Base-by-base conservation (phyloP, 306 rosid genomes). In the Lathyrus oleraceus region DNA sequence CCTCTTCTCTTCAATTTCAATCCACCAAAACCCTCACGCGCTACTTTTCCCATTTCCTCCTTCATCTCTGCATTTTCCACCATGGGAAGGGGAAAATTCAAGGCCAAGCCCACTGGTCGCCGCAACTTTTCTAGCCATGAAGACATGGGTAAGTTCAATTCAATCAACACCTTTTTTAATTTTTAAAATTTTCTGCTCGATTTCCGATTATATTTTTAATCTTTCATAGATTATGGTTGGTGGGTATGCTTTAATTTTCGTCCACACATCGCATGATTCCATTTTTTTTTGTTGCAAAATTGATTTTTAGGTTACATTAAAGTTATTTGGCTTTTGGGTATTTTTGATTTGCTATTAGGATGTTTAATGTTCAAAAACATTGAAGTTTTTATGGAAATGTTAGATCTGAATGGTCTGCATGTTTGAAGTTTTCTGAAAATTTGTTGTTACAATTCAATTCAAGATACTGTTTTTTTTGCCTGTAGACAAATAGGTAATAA, bases 1-100 rank as follows among this genome's bases (percentile, higher is more conserved):
- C 17, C 2, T 51, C 27, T 54, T 15, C 19, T 51, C 12, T 6
- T 58, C 45, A 43, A 58, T 28, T 57, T 70, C 58, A 40, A 69
- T 70, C 47, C 48, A 12, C 14, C 28, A 5, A 53, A 35, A 35
- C 39, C 39, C 39, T 35, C 39, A 1, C 39, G 7, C 39, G 39
- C 39, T 7, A 35, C 39, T 35, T 35, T 35, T 28, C 32, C 32
- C 32, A 28, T 28, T 28, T 28, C 4, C 30, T 27, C 30, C 30
- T 27, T 62, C 47, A 11, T 44, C 14, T 13, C 32, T 57, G 27
- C 75, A 16, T 12, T 62, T 13, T 72, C 43, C 70, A 85, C 61
- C 65, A 89, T 92, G 98, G 96, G 88, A 75, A 87, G 98, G 74
- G 98, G 98, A 77, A 89, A 86, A 86, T 89, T 57, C 96, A 92